Conservation (phyloP, 1,139 yeast genomes). For the Protomyces macrosporus region DNA sequence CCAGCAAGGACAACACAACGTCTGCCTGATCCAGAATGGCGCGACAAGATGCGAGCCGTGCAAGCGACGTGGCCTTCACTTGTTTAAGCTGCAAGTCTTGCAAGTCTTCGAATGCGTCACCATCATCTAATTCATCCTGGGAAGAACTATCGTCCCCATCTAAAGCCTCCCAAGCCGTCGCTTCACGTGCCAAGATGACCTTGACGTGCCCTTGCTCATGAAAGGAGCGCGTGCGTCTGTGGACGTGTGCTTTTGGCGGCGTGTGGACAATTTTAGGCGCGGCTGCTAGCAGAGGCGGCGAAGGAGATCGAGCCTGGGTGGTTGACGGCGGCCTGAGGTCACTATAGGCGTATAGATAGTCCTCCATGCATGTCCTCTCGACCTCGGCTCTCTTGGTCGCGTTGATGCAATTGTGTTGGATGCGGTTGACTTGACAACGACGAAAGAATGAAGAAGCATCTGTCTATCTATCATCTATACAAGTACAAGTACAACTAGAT, state of each 20-base stretch:
- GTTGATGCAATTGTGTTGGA: no score
- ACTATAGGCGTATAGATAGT: slow-evolving; percentile 16
- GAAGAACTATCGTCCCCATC: neutral
- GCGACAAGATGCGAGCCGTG: slow-evolving; percentile 38
- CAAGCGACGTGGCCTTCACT: neutral
- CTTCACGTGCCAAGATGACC: neutral
- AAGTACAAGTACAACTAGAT: no score
- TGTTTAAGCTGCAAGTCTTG: neutral
- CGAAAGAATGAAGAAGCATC: no score
- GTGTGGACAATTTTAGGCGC: neutral
- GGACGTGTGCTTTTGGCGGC: slow-evolving; percentile 5
- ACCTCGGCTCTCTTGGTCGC: no score
- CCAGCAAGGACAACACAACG: slow-evolving; percentile 44
- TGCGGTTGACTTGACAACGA: no score
- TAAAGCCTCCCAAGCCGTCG: neutral
- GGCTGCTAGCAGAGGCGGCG: neutral
- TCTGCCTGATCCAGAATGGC: slow-evolving; percentile 45
- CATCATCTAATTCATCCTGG: neutral
- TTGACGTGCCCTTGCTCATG: neutral
- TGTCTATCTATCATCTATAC: no score
- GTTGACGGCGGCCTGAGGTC: slow-evolving; percentile 1
- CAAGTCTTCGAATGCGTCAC: neutral
- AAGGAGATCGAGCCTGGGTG: neutral
- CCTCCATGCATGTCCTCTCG: slow-evolving; percentile 10
- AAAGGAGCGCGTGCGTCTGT: neutral